Evolutionary conservation across 2,329 filamentous ascomycete genomes (phyloP), one percentile per base, ranked within the genome.

Genomic region (Colletotrichum camelliae): DNA sequence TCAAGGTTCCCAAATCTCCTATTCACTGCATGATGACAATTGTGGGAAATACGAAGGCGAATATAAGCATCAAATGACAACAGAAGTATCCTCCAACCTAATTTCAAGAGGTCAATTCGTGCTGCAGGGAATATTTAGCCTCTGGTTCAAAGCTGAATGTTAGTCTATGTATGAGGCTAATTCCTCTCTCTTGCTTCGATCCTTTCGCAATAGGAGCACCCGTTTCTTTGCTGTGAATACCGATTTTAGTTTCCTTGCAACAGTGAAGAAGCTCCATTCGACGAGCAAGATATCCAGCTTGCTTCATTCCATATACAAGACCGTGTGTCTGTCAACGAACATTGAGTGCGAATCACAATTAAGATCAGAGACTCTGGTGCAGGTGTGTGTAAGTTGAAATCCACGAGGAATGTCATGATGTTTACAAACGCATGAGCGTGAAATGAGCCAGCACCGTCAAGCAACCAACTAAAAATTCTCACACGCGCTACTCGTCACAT

Each of bases 191-290:
- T 3, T n/a, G 5, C 18, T 48, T n/a, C 39, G 18, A n/a, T 48
- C 1, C 10, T 43, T 43, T 4, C 16, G 37, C 37, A 16, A 37
- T 4, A 37, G 35, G 15, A 39, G 3, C 15, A 39, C 15, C 4
- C 15, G 35, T 37, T 39, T 39, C 37, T 5, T 9, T 18, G 7
- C 16, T 39, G 37, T 7, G 7, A 35, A 43, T 3, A 6, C 39
- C 18, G 1, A 43, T n/a, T 1, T 4, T 4, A 43, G 5, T 43
- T 10, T n/a, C 3, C 4, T 48, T n/a, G 39, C 3, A 48, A 48
- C 39, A 0, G 18, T 0, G 9, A 48, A n/a, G 0, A n/a, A 2
- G 39, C 0, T n/a, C n/a, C 0, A n/a, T 0, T 3, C 0, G 39
- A n/a, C 9, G 5, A 48, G 39, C 10, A 43, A 7, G 5, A 48